Evolutionary conservation across 2,329 filamentous ascomycete genomes (phyloP).

Genomic region (Clonostachys rhizophaga): DNA sequence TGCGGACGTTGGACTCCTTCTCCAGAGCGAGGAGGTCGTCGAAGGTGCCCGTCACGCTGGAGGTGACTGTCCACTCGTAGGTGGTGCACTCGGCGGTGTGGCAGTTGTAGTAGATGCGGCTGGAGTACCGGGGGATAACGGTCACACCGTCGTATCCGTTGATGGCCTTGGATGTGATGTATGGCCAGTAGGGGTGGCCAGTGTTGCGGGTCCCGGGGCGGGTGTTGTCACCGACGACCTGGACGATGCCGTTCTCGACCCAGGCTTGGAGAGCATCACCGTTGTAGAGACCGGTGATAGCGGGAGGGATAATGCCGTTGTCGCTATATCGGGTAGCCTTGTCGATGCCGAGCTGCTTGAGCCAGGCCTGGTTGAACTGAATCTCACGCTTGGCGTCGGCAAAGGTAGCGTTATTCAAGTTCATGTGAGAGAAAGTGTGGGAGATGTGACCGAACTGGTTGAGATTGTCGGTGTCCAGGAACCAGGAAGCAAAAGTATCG

Average conservation of each 20-base stretch:
- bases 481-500: constrained; percentile 48
- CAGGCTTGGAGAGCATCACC: constrained; percentile 56
- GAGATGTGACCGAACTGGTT: constrained; percentile 54
- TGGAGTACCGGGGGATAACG: constrained; percentile 56
- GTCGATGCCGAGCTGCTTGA: constrained; percentile 45
- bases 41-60: constrained; percentile 46
- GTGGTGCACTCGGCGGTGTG: constrained; percentile 50
- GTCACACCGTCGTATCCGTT: constrained; percentile 53
- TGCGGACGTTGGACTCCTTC: constrained; percentile 45
- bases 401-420: constrained; percentile 57
- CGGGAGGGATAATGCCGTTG: constrained; percentile 55
- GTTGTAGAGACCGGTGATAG: constrained; percentile 60
- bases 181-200: constrained; percentile 48
- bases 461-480: constrained; percentile 36
- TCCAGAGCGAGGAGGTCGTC: constrained; percentile 44
- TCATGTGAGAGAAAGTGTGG: constrained; percentile 57
- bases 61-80: constrained; percentile 57
- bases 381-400: constrained; percentile 52
- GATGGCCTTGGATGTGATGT: constrained; percentile 40
- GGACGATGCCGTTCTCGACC: constrained; percentile 52
- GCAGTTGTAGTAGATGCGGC: constrained; percentile 62
- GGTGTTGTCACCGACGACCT: constrained; percentile 62
- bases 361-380: constrained; percentile 55
- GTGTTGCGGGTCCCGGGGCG: constrained; percentile 46
- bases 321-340: constrained; percentile 39